Evolutionary conservation across 2,329 filamentous ascomycete species (phyloP).

Genomic region (Rhynchosporium secalis): DNA sequence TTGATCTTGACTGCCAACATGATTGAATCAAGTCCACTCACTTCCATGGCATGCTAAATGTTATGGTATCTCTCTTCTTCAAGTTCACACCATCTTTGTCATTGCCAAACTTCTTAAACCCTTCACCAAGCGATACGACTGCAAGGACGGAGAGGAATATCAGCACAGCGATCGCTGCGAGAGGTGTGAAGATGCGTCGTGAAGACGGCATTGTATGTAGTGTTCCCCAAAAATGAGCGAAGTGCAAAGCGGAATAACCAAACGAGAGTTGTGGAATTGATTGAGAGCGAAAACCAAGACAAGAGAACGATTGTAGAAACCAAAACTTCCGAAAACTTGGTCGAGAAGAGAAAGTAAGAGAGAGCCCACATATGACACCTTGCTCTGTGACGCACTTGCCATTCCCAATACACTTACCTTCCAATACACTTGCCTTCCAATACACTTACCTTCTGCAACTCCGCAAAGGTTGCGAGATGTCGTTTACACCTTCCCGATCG

Average conservation of each 20-base stretch:
- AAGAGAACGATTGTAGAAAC: not conserved
- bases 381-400: not conserved
- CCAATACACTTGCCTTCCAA: too few species aligned
- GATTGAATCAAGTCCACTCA: slow-evolving; percentile 8
- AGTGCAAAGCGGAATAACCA: not conserved
- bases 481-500: not conserved
- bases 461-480: too few species aligned
- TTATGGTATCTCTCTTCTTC: slow-evolving; percentile 21
- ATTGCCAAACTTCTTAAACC: slow-evolving; percentile 26
- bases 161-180: slow-evolving; percentile 25
- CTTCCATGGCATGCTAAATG: slow-evolving; percentile 28
- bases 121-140: slow-evolving; percentile 33
- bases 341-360: too few species aligned
- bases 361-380: too few species aligned
- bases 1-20: not conserved
- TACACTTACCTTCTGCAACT: too few species aligned
- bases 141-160: slow-evolving; percentile 31
- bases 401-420: not conserved
- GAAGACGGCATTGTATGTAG: slow-evolving; percentile 28
- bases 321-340: not conserved
- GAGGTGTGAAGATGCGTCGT: slow-evolving; percentile 23
- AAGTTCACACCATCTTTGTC: slow-evolving; percentile 18
- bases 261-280: not conserved
- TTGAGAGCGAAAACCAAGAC: not conserved
- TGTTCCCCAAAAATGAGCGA: slow-evolving; percentile 10